Base-by-base conservation (phyloP, 2,329 filamentous ascomycete species). In the Aspergillus ibericus region DNA sequence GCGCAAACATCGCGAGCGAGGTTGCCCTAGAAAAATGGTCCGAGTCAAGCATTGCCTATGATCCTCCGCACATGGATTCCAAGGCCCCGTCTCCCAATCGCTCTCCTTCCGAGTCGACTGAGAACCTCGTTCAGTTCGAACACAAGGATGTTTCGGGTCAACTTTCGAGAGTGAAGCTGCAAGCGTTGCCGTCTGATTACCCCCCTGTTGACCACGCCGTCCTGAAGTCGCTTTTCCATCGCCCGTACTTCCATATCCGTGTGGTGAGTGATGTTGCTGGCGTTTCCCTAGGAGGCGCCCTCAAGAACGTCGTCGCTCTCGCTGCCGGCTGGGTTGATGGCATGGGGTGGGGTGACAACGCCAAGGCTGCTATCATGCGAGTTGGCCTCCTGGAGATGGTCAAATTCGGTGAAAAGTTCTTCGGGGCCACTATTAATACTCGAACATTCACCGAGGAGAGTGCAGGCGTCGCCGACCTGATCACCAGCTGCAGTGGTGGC, bases 301-400 rank as follows among this genome's bases (percentile, higher is more conserved):
- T 99, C 67, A 99, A 99, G 83, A 99, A 99, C 81, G 89, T 99
- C 64, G 91, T 99, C 56, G 95, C 95, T 5, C 81, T 99, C 16
- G 93, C 92, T 5, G 93, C 95, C 32, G 95, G 95, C 58, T 99
- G 96, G 76, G 92, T 98, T 46, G 92, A 96, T 65, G 95, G 95
- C 35, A 86, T 93, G 61, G 93, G 93, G 65, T 99, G 95, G 93
- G 95, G 95, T 70, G 93, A 98, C 81, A 99, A 98, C 68, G 93
- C 93, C 65, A 98, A 99, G 81, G 92, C 95, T n/a, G 95, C 95
- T 47, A 88, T 99, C 60, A 98, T 99, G 92, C 90, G 95, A 42
- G 89, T 98, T 18, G 95, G 95, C 7, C 85, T 99, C 47, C 83
- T 97, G 68, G 95, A 99, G 79, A 96, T 97, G 89, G 92, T 98